phyloP scores from a whole-genome alignment of 345 rosid genomes.

The Rhodamnia argentea region DNA sequence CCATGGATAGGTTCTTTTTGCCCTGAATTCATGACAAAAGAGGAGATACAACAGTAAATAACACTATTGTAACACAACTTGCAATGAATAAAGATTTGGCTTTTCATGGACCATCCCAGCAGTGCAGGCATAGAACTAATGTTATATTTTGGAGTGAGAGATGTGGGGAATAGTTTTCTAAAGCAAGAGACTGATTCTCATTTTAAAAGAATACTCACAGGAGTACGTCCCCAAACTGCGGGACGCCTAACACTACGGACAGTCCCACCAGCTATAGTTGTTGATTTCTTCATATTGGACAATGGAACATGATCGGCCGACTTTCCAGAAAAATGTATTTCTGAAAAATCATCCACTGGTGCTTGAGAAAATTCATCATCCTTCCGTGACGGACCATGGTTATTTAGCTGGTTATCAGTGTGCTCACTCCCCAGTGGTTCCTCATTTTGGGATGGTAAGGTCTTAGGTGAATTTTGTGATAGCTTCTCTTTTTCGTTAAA shows the following conservation, averaged over 20 bases:
- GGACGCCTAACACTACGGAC: constrained; percentile 19
- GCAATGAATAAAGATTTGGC: background rate
- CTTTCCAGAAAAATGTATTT: constrained; percentile 16
- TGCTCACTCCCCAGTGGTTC: constrained; percentile 14
- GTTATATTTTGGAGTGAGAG: background rate
- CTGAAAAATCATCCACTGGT: constrained; percentile 7
- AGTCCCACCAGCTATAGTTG: constrained; percentile 27
- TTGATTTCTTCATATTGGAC: constrained; percentile 23
- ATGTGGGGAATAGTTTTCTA: background rate
- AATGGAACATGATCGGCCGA: constrained; percentile 11
- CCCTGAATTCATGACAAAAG: constrained; percentile 36
- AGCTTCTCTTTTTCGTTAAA: constrained; percentile 16
- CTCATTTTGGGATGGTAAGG: constrained; percentile 14
- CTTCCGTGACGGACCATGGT: background rate
- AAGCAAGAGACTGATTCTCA: background rate
- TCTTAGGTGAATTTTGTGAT: constrained; percentile 19
- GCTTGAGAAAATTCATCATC: constrained; percentile 18
- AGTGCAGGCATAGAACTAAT: background rate
- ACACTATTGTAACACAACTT: background rate
- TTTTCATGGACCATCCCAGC: background rate
- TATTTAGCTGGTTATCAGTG: constrained; percentile 7
- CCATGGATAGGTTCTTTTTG: constrained; percentile 74
- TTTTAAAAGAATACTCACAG: constrained; percentile 43
- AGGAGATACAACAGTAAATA: background rate
- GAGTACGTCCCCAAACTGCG: constrained; percentile 47